phyloP scores from a whole-genome alignment of 2,329 filamentous ascomycete species.

The Orbilia brochopaga region DNA sequence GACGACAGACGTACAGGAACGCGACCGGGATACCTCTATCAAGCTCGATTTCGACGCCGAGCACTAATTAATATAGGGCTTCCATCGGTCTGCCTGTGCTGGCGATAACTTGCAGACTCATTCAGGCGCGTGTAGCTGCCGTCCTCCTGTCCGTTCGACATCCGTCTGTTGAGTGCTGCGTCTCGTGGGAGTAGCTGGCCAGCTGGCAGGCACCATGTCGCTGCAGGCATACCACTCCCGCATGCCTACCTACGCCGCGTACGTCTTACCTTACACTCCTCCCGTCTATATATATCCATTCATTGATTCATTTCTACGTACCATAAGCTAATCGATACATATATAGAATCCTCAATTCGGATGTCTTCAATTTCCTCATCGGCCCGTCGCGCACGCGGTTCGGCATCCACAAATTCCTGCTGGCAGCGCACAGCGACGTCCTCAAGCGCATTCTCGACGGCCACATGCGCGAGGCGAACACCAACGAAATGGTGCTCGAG shows the following conservation, averaged over 20 bases:
- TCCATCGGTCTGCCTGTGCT: too few relatives aligned
- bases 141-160: not conserved
- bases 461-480: slow-evolving; percentile 60
- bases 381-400: slow-evolving; percentile 61
- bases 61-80: too few relatives aligned
- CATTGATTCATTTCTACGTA: too few relatives aligned
- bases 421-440: slow-evolving; percentile 60
- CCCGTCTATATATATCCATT: not conserved
- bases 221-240: slow-evolving; percentile 41
- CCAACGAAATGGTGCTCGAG: slow-evolving; percentile 59
- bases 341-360: slow-evolving; percentile 61
- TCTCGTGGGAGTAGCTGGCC: slow-evolving; percentile 1
- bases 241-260: slow-evolving; percentile 45
- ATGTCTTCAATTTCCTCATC: slow-evolving; percentile 61
- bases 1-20: too few relatives aligned
- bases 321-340: too few relatives aligned
- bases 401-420: slow-evolving; percentile 60
- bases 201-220: slow-evolving; percentile 34
- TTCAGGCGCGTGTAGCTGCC: not conserved
- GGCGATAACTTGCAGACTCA: not conserved
- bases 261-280: slow-evolving; percentile 23
- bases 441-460: slow-evolving; percentile 61
- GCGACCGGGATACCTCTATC: too few relatives aligned
- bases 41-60: too few relatives aligned
- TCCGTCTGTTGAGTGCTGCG: slow-evolving; percentile 16